Evolutionary conservation across 139 green algal species (phyloP).

Genomic region (Chlamydomonas incerta): DNA sequence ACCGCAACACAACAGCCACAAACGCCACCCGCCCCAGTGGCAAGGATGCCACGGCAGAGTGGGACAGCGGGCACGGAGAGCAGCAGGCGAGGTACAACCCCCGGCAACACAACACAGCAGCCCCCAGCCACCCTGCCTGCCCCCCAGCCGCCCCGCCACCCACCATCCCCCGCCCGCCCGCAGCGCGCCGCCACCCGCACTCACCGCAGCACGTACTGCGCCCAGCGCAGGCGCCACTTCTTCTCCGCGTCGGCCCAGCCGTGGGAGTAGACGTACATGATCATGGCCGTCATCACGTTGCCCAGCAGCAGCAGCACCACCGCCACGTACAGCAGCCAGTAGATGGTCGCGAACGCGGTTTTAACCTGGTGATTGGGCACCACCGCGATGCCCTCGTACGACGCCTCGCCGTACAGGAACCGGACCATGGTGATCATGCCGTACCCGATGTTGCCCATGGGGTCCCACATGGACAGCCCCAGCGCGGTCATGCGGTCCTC

Average conservation of each 20-base stretch:
- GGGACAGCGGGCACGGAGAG: too few species aligned
- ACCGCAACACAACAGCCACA: too few species aligned
- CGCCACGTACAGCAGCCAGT: conserved; percentile 66
- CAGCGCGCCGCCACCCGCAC: not conserved
- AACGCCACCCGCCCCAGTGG: too few species aligned
- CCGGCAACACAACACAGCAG: too few species aligned
- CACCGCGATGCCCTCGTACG: conserved; percentile 54
- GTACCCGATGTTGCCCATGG: conserved; percentile 37
- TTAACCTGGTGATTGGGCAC: conserved; percentile 36
- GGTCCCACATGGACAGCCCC: not conserved
- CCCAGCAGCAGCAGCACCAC: conserved; percentile 58
- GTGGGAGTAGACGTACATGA: conserved; percentile 27
- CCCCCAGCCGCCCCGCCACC: not conserved
- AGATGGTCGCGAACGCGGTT: conserved; percentile 56
- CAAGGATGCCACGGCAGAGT: too few species aligned
- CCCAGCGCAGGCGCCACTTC: conserved; percentile 56
- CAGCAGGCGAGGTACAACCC: too few species aligned
- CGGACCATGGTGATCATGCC: conserved; percentile 40
- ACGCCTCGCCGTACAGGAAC: conserved; percentile 62
- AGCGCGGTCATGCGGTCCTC: not conserved
- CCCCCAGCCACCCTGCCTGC: not conserved
- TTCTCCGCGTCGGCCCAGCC: conserved; percentile 20
- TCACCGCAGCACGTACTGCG: conserved; percentile 54
- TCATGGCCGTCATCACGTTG: conserved; percentile 59
- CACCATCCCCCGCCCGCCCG: not conserved